phyloP scores from a whole-genome alignment of 495 filamentous ascomycete species.

The Poronia punctata region DNA sequence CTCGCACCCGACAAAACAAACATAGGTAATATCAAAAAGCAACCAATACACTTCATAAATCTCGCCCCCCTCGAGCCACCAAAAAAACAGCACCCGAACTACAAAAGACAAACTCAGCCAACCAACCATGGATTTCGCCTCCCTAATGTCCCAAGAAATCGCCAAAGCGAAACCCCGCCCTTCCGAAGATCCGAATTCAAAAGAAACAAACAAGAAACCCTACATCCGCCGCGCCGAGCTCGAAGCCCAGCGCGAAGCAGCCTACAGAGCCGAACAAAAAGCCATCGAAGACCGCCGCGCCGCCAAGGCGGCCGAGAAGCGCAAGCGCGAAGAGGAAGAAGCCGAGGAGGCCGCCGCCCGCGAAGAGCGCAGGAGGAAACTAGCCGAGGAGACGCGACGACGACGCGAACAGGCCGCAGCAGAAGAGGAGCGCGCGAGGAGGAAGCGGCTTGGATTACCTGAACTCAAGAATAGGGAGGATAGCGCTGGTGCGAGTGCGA shows the following conservation, averaged over 20 bases:
- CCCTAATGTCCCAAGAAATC: conserved; percentile 85
- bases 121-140: conserved; percentile 79
- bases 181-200: conserved; percentile 12
- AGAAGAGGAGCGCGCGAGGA: conserved; percentile 43
- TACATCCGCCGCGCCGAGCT: conserved; percentile 81
- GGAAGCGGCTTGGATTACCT: conserved; percentile 57
- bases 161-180: conserved; percentile 57
- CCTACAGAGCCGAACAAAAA: conserved; percentile 75
- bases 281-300: conserved; percentile 60
- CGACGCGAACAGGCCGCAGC: conserved; percentile 65
- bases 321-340: conserved; percentile 86
- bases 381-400: conserved; percentile 71
- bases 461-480: conserved; percentile 47
- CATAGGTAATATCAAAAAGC: too few relatives aligned
- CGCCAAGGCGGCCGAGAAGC: conserved; percentile 63
- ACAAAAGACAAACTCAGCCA: not conserved
- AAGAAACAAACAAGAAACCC: conserved; percentile 51
- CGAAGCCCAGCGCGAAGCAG: conserved; percentile 73
- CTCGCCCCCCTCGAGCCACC: too few relatives aligned
- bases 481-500: conserved; percentile 6
- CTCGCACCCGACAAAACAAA: too few relatives aligned
- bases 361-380: conserved; percentile 68
- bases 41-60: too few relatives aligned
- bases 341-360: conserved; percentile 56
- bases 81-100: not conserved